phyloP scores from a whole-genome alignment of 2,329 filamentous ascomycete genomes.

The Colletotrichum liaoningense region DNA sequence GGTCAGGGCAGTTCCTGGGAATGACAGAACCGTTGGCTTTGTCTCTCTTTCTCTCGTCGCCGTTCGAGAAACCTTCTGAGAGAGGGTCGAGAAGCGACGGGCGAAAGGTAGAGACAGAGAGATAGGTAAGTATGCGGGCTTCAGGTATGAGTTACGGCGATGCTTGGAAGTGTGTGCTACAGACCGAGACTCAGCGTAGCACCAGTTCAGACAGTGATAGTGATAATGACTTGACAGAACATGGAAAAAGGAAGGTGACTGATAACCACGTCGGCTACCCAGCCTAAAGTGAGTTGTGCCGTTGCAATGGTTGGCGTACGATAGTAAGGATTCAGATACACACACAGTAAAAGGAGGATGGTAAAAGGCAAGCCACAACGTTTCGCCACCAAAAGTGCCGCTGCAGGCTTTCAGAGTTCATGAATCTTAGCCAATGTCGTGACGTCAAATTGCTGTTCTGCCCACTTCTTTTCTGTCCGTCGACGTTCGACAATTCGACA shows the following conservation, averaged over 20 bases:
- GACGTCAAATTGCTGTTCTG: conserved; percentile 26
- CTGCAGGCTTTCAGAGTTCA: neutral
- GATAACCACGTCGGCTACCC: neutral
- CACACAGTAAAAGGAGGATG: too few relatives aligned
- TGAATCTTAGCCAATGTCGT: conserved; percentile 22
- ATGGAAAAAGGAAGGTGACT: conserved; percentile 8
- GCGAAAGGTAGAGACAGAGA: neutral
- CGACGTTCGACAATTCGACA: neutral
- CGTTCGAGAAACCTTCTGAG: neutral
- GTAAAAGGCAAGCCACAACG: neutral
- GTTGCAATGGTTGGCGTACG: neutral
- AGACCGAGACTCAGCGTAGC: neutral
- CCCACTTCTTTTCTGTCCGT: conserved; percentile 1
- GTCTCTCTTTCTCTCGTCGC: neutral
- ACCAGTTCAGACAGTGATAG: neutral
- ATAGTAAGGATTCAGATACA: too few relatives aligned
- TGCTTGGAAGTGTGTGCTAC: neutral
- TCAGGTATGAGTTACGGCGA: neutral
- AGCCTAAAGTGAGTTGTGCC: neutral
- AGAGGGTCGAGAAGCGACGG: neutral
- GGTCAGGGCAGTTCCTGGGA: neutral
- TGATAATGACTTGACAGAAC: neutral
- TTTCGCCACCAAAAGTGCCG: conserved; percentile 3
- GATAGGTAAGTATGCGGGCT: neutral
- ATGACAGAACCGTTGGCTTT: neutral